Percentiles rank a stretch among this genome's conserved stretches.
Conservation (phyloP, 2,329 filamentous ascomycete species). For the Rhynchosporium graminicola region DNA sequence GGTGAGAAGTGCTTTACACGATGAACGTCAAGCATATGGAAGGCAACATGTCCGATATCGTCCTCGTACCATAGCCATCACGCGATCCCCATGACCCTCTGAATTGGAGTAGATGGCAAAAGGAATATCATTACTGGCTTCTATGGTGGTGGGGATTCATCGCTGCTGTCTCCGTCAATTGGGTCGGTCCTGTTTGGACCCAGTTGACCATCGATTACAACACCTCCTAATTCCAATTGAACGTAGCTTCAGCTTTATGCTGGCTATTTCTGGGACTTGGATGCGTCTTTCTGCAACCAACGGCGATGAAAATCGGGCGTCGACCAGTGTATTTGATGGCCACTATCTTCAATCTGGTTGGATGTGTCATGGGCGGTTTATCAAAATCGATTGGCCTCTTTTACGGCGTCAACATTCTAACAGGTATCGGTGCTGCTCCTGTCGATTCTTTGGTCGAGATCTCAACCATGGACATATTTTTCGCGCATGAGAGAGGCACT, state of each 20-base stretch:
- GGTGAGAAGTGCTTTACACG: not conserved
- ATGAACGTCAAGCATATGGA: not conserved
- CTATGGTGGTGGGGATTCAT: slow-evolving; percentile 22
- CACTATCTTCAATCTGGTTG: slow-evolving; percentile 24
- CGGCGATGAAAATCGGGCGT: slow-evolving; percentile 27
- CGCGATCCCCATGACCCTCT: slow-evolving; percentile 24
- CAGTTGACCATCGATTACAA: slow-evolving; percentile 17
- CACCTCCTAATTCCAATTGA: slow-evolving; percentile 20
- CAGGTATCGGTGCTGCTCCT: slow-evolving; percentile 24
- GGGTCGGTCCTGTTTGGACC: slow-evolving; percentile 25
- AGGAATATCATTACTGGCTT: slow-evolving; percentile 26
- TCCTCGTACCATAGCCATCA: slow-evolving; percentile 24
- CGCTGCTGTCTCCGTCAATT: slow-evolving; percentile 24
- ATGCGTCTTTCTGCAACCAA: slow-evolving; percentile 25
- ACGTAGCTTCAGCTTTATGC: slow-evolving; percentile 22
- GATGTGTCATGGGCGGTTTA: slow-evolving; percentile 22
- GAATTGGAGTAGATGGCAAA: slow-evolving; percentile 20
- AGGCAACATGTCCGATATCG: slow-evolving; percentile 15
- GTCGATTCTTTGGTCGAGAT: slow-evolving; percentile 26
- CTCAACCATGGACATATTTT: slow-evolving; percentile 26
- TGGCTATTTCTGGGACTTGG: slow-evolving; percentile 24
- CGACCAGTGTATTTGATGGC: slow-evolving; percentile 25
- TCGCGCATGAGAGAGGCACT: slow-evolving; percentile 24
- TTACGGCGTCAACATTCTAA: slow-evolving; percentile 25
- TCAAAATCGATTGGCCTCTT: slow-evolving; percentile 19